Base-by-base conservation (phyloP, 768 basidiomycete species). In the Suillus sp. region DNA sequence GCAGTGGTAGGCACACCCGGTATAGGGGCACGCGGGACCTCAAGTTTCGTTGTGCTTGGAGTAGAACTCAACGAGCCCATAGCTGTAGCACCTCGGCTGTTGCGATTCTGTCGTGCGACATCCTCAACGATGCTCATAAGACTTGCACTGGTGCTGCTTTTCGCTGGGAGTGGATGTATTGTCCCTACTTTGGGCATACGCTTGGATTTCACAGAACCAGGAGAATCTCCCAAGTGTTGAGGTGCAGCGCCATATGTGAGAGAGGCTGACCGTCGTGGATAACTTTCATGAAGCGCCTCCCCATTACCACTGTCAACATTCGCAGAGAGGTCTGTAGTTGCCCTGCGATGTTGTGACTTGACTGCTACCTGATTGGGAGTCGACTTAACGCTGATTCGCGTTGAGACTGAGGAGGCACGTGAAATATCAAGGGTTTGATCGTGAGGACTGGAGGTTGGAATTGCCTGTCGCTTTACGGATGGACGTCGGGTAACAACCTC, bases 61-160 rank as follows among this genome's bases (percentile, higher is more conserved):
- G 43, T 34, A 22, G 55, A 22, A 34, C 51, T 60, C 25, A 14
- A 16, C 3, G 25, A 48, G 47, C 47, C 47, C 14, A 25, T 55
- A 35, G 5, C 42, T 14, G 11, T 25, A 35, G 40, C 38, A 5
- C n/a, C 57, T 72, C 71, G 67, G 48, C 68, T 62, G 27, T 69
- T 60, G 61, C 78, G 71, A 59, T 81, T 80, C 61, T 74, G 68
- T 53, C 75, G 75, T 30, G 86, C 72, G 51, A 90, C 84, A 62
- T 79, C 83, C 68, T 90, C 88, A 10, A 91, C 85, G 66, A 91
- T 86, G 67, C 83, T 86, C 87, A 91, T 86, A 70, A 90, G 73
- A 48, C 83, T 88, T 45, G 68, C 68, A 22, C 64, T 70, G 10
- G 60, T 45, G 11, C 60, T 69, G 6, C 74, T 68, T 2, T 73